Percentiles rank a stretch among this genome's conserved stretches.
These are phyloP conservation scores for Xerocomellus intermedius DNA, from an alignment of 768 basidiomycete species.

Conservation along the genomic window DNA sequence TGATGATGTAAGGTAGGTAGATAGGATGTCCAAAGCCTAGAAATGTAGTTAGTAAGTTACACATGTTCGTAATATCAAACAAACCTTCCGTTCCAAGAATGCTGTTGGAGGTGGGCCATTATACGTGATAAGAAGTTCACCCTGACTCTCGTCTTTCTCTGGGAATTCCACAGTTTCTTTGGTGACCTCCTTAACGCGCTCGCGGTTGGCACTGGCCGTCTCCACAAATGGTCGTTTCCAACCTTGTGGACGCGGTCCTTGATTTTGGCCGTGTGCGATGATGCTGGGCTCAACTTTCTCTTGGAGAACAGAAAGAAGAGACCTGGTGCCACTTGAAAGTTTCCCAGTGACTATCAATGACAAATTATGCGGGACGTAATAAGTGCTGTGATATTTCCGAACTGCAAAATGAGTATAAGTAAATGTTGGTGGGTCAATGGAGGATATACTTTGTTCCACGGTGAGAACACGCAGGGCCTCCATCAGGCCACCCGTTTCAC, in stretches of 20 bases:
- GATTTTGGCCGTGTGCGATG: slow-evolving; percentile 67
- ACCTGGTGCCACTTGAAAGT: slow-evolving; percentile 68
- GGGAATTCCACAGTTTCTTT: slow-evolving; percentile 86
- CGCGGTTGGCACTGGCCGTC: slow-evolving; percentile 68
- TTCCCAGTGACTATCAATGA: slow-evolving; percentile 88
- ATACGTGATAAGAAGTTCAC: slow-evolving; percentile 77
- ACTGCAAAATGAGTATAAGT: slow-evolving; percentile 50
- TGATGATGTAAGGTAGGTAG: slow-evolving; percentile 86
- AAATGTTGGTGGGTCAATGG: not conserved
- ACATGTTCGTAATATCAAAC: slow-evolving; percentile 1
- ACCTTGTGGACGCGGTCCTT: slow-evolving; percentile 66
- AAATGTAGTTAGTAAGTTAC: slow-evolving; percentile 2
- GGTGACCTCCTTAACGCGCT: slow-evolving; percentile 49
- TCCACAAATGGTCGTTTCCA: slow-evolving; percentile 97
- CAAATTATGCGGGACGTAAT: slow-evolving; percentile 94
- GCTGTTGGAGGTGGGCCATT: slow-evolving; percentile 73
- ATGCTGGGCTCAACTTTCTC: slow-evolving; percentile 80
- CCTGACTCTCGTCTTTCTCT: slow-evolving; percentile 94
- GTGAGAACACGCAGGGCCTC: slow-evolving; percentile 81
- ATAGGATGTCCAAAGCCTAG: slow-evolving; percentile 81
- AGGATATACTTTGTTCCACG: slow-evolving; percentile 76
- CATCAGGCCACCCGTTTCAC: slow-evolving; percentile 97
- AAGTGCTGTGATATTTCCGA: slow-evolving; percentile 80
- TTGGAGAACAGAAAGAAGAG: slow-evolving; percentile 81
- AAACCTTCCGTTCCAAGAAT: slow-evolving; percentile 70